Evolutionary conservation across 2,329 filamentous ascomycete species (phyloP), one percentile per base, ranked within the genome.

Genomic region (Verruconis gallopava): DNA sequence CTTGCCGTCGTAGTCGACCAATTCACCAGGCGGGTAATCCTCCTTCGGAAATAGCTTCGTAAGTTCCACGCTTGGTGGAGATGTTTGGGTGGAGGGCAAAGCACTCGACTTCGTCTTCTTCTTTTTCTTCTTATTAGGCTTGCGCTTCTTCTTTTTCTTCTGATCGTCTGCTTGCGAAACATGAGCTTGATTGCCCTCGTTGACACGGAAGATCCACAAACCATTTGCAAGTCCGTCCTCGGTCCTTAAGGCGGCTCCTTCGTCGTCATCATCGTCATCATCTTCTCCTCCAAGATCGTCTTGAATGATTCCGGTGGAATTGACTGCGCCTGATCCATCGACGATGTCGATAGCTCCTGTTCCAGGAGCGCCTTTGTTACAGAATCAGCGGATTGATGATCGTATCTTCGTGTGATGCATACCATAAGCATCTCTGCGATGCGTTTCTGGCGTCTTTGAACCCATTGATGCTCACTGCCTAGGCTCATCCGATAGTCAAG

Each of bases 71-170:
- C 81, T 75, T 2, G 85, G 85, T 22, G 85, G 84, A 41, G 75
- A 70, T 13, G 79, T 81, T 63, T 93, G 85, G 44, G 60, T 42
- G 12, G 37, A 28, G 39, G 42, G 44, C n/a, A 38, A 13, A 11
- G 50, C 52, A 44, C 57, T 55, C 15, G 47, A 51, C 50, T 57
- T 59, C 38, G 71, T 69, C 43, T 81, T 85, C 14, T 60, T 53
- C 41, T 50, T 59, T 60, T 70, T 72, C 64, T 72, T 71, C 59
- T 77, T 81, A 72, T 81, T 81, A 67, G 76, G 81, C 59, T 76
- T 77, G 58, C 78, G 74, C 64, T 75, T 79, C 69, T 79, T 84
- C 71, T 85, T 85, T 71, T 88, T 89, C 67, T 85, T 85, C 66
- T 85, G 85, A 64, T 64, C 62, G 19, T 55, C 57, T 40, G 38